Evolutionary conservation across 1,284 basidiomycete species (phyloP), one percentile per base, ranked within the genome.

Genomic region (Pulveroboletus ridleyi): DNA sequence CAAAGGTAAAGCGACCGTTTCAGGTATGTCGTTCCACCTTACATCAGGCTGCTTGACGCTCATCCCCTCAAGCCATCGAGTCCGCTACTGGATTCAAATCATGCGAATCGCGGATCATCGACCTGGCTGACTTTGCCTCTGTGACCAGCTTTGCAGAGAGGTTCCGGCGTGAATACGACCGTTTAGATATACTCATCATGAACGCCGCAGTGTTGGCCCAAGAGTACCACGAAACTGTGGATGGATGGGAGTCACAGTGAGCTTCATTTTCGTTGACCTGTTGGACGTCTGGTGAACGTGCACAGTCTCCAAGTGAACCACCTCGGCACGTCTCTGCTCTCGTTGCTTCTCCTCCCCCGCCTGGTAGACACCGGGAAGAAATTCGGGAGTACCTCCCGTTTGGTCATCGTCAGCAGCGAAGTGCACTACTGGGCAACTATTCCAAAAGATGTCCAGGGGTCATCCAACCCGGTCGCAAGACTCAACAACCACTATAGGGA

Each of bases 1-100:
- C 46, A 81, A 72, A 62, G 82, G 81, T 0, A 70, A 76, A 20
- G 72, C 64, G 1, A 80, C 83, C 20, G 41, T 79, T 14, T 50
- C 57, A 11, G 42, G 66, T 61, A 20, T 6, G 39, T 25, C 13
- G 2, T 29, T 4, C 3, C 6, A 10, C 8, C 13, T 8, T 18
- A 29, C 13, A 39, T 39, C 35, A 39, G 25, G 18, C 6, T 22
- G 18, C 42, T 25, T 17, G 9, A 41, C 4, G 11, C 33, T 58
- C 35, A 56, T 6, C 20, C 7, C 22, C 1, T 29, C 6, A 29
- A 73, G 68, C 66, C 5, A 69, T 72, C 15, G 57, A 44, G 56
- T 14, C 13, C 8, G 41, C 58, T 0, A 65, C 70, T 13, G 66
- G 70, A 11, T 66, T 23, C 59, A 50, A 44, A 29, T 57, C 58